Base-by-base conservation (phyloP, 2,329 filamentous ascomycete genomes). In the Cercospora sp. region DNA sequence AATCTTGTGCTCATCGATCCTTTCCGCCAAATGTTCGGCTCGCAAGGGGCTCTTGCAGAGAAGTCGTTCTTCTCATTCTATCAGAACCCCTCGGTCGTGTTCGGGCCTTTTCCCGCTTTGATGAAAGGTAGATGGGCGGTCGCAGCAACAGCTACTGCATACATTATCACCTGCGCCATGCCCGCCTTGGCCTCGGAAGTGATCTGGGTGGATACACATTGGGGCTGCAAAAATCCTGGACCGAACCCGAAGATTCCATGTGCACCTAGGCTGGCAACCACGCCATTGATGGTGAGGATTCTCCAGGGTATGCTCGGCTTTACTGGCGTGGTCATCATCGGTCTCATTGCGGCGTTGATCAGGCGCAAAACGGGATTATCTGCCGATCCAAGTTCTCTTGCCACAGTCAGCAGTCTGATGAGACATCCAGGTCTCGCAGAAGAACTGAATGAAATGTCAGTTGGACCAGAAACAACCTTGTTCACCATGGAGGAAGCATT, bases 51-150 rank as follows among this genome's bases (percentile, higher is more conserved):
- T 1, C 63, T 65, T 10, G 70, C 69, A 28, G 61, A 68, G 9
- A 57, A 61, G 20, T 65, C 69, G 5, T 65, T 72, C 31, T 71
- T 72, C 58, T 65, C 57, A 6, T 72, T 71, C 61, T 72, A 72
- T 45, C 70, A 72, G 18, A 30, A 45, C 12, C 28, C 36, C 13
- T 58, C 63, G 18, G 58, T 64, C 7, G 30, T 58, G 26, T 58
- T 45, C 6, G 63, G 53, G 7, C 33, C 63, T 1, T 28, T 58
- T 2, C 31, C 39, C 7, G 63, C 63, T 16, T 9, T 64, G 12
- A 39, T 18, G n/a, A 64, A 42, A 28, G n/a, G 63, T 8, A 58
- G 63, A 42, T 64, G 39, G 20, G 20, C 36, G 5, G 51, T 64
- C 8, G 30, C 26, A 9, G 48, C 60, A 1, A 59, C 45, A 18